Evolutionary conservation across 148 eudicot genomes (phyloP).

Genomic region (Rhododendron griersonianum): DNA sequence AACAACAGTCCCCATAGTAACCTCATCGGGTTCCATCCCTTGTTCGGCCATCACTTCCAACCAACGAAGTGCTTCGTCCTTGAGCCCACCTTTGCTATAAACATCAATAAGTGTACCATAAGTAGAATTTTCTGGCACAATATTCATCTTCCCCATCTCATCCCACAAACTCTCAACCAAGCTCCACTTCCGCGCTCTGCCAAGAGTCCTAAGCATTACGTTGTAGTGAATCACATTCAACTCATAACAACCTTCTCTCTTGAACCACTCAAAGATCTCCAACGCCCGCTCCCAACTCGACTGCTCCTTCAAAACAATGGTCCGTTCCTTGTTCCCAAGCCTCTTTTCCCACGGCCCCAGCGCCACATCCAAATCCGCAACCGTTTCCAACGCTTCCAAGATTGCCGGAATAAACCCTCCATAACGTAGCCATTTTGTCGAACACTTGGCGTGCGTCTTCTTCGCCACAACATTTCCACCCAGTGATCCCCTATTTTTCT

Average conservation of each 20-base stretch:
- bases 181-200: constrained; percentile 63
- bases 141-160: constrained; percentile 60
- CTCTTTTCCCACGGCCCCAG: constrained; percentile 73
- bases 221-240: constrained; percentile 93
- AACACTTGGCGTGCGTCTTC: constrained; percentile 54
- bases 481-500: constrained; percentile 8
- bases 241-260: constrained; percentile 76
- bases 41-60: constrained; percentile 66
- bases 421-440: constrained; percentile 67
- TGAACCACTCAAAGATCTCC: constrained; percentile 92
- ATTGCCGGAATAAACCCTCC: constrained; percentile 70
- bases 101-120: constrained; percentile 94
- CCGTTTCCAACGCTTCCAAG: constrained; percentile 53
- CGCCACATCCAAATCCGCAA: constrained; percentile 66
- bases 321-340: constrained; percentile 80
- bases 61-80: constrained; percentile 60
- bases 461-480: constrained; percentile 7
- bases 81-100: constrained; percentile 75
- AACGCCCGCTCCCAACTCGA: constrained; percentile 65
- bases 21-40: constrained; percentile 86
- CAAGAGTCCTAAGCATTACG: constrained; percentile 69
- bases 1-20: constrained; percentile 74
- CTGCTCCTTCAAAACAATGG: constrained; percentile 88
- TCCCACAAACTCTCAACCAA: constrained; percentile 61
- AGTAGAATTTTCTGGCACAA: constrained; percentile 64